Evolutionary conservation across 2,329 filamentous ascomycete species (phyloP).

Genomic region (Phialophora chinensis): DNA sequence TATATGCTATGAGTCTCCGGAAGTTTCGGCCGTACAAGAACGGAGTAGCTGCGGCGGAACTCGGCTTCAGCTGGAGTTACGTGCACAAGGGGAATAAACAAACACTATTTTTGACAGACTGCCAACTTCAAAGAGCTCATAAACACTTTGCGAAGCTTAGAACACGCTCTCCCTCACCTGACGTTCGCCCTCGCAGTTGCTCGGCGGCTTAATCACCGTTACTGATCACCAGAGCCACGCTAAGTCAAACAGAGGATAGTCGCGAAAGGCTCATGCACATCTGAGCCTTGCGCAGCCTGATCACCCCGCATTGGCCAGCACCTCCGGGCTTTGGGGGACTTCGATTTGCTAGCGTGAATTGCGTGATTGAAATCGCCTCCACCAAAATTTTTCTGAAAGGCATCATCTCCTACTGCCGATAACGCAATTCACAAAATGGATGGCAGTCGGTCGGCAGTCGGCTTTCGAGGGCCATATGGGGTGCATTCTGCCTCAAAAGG

Average conservation of each 20-base stretch:
- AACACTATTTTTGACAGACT: background rate
- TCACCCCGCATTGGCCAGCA: background rate
- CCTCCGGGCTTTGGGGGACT: conserved; percentile 25
- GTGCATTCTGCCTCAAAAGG: conserved; percentile 18
- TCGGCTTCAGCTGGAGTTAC: background rate
- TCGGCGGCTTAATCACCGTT: background rate
- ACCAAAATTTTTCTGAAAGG: conserved; percentile 20
- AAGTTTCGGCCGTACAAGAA: background rate
- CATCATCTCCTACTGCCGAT: conserved; percentile 18
- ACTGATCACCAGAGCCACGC: background rate
- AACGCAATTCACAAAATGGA: conserved; percentile 19
- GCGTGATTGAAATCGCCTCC: conserved; percentile 21
- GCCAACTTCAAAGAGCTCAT: background rate
- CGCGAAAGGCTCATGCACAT: background rate
- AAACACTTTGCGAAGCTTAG: background rate
- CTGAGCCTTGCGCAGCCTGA: conserved; percentile 6
- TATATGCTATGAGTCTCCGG: background rate
- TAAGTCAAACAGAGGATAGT: background rate
- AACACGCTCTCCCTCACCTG: background rate
- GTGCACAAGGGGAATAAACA: background rate
- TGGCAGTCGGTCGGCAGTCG: conserved; percentile 26
- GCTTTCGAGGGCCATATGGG: conserved; percentile 14
- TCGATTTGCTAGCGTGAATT: conserved; percentile 17
- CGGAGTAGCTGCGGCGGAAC: background rate
- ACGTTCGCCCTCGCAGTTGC: background rate